Base-by-base conservation (phyloP, 2,329 filamentous ascomycete genomes). In the Trichoderma sp. region DNA sequence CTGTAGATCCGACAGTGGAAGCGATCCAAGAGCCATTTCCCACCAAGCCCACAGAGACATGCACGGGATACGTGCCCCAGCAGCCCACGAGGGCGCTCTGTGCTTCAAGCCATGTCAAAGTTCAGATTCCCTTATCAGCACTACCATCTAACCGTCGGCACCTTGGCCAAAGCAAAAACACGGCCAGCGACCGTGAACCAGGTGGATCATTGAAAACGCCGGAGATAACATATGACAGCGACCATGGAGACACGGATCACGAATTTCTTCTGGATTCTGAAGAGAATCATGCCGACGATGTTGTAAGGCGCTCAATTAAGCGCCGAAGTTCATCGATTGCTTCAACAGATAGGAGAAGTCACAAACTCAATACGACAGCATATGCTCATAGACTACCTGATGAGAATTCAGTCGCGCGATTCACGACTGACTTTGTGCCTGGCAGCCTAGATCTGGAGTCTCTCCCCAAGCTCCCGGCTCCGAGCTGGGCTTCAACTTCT, bases 371-470 rank as follows among this genome's bases (percentile, higher is more conserved):
- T 11, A 77, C 76, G 14, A 41, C 75, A n/a, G 73, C 64, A 35
- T 27, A 65, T 60, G n/a, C 18, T 14, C 35, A 64, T 14, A 59
- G 59, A 16, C 33, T 41, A 6, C 11, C 38, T 8, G 11, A 9
- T 16, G 41, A 65, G 33, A 33, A 56, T 33, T 24, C n/a, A 24
- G 29, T 33, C 33, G 56, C 12, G 6, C 33, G 24, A 3, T n/a
- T 53, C 2, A 50, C 75, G 75, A 85, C 85, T 0, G 80, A 83
- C 56, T 97, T 97, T 79, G 82, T 88, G 2, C 93, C 94, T 0
- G 93, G 93, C 1, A 87, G 85, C 0, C 86, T 97, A 7, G 88
- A 94, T 76, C 86, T 90, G 64, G 84, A 83, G 1, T 88, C 84
- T 0, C 86, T 98, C 6, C 91, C 91, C 0, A 87, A 91, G 74